Conservation (phyloP, 129 eudicot genomes). For the Sambucus nigra region DNA sequence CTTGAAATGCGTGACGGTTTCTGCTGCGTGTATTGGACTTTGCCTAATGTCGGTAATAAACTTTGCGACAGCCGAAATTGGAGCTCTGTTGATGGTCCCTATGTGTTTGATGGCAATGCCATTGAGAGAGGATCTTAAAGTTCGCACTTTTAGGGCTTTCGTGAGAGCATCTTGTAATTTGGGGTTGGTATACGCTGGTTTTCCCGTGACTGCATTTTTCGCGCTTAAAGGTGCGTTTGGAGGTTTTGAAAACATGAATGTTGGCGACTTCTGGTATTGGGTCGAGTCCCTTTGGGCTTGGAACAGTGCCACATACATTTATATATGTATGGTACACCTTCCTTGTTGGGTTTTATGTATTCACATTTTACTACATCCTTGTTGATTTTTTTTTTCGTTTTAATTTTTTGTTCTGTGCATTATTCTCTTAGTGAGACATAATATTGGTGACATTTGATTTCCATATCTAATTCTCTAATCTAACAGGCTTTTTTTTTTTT, state of each 20-base stretch:
- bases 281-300: conserved; percentile 78
- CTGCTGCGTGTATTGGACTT: conserved; percentile 65
- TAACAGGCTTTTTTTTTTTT: too few species aligned
- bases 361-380: conserved; percentile 55
- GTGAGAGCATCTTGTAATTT: conserved; percentile 31
- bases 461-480: too few species aligned
- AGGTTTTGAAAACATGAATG: conserved; percentile 27
- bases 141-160: conserved; percentile 13
- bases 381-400: conserved; percentile 21
- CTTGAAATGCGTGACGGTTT: conserved; percentile 64
- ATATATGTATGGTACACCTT: conserved; percentile 72
- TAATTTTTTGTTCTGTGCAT: neutral
- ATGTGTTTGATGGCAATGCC: conserved; percentile 71
- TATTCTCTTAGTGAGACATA: neutral
- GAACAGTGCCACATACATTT: conserved; percentile 92
- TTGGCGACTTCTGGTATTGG: conserved; percentile 85
- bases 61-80: conserved; percentile 94
- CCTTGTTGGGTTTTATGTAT: conserved; percentile 89
- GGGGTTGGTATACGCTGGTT: conserved; percentile 32
- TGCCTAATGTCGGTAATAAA: conserved; percentile 89
- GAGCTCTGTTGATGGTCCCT: conserved; percentile 76
- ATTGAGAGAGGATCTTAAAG: conserved; percentile 30
- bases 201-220: conserved; percentile 52
- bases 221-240: conserved; percentile 40
- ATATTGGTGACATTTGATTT: neutral